Percentiles rank a stretch among this genome's conserved stretches.
These are phyloP conservation scores for Capsicum baccatum DNA, from an alignment of 257 asterid species.

Conservation along the genomic window DNA sequence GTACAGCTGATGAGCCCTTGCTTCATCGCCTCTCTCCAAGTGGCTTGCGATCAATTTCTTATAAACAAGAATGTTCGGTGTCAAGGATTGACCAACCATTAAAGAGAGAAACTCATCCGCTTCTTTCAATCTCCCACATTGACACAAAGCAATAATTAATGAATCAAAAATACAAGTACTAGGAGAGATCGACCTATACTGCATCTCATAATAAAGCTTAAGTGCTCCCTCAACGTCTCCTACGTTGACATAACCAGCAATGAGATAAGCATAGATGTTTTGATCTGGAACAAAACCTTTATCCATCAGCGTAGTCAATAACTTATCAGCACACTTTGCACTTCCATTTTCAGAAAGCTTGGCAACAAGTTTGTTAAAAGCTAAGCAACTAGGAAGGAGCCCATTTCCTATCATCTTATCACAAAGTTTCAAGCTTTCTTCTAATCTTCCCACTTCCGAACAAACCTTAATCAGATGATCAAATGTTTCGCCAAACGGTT, in stretches of 20 bases:
- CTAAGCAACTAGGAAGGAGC: constrained; percentile 53
- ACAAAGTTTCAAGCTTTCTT: constrained; percentile 60
- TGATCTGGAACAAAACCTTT: constrained; percentile 63
- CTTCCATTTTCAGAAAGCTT: constrained; percentile 59
- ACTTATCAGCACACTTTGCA: constrained; percentile 60
- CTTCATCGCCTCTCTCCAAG: constrained; percentile 46
- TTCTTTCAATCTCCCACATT: constrained; percentile 59
- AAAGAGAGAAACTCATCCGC: constrained; percentile 50
- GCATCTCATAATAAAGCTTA: constrained; percentile 77
- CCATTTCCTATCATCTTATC: constrained; percentile 55
- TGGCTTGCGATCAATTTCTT: constrained; percentile 44
- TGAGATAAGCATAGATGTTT: constrained; percentile 55
- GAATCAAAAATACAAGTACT: constrained; percentile 41
- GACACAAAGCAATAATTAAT: constrained; percentile 51
- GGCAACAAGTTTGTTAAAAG: constrained; percentile 54
- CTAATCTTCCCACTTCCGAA: constrained; percentile 54
- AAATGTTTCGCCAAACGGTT: constrained; percentile 63
- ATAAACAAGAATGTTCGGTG: constrained; percentile 45
- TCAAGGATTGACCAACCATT: constrained; percentile 47
- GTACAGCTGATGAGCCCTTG: constrained; percentile 44
- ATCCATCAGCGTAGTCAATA: constrained; percentile 63
- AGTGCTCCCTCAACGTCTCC: constrained; percentile 53
- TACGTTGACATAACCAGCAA: constrained; percentile 61
- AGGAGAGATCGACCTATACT: constrained; percentile 57
- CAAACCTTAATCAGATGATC: constrained; percentile 61